Evolutionary conservation across 352 stramenopile species (phyloP).

Genomic region (Phytophthora macrochlamydospora): DNA sequence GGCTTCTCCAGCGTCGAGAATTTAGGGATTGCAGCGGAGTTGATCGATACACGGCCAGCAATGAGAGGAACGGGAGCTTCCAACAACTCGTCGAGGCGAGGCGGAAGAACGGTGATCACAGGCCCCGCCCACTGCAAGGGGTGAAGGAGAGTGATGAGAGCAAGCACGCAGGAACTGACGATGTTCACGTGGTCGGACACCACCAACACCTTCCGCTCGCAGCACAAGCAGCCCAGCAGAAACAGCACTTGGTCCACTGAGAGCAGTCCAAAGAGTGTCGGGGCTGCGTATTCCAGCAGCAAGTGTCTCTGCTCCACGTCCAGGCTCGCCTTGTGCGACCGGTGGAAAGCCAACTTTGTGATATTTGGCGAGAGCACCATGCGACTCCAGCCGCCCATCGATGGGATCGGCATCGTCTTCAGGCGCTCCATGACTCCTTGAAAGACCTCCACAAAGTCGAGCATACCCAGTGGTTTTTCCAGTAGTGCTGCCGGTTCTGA

Average conservation of each 20-base stretch:
- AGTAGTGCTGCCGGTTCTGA: slow-evolving; percentile 16
- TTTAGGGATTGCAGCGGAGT: slow-evolving; percentile 42
- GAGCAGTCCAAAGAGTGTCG: slow-evolving; percentile 72
- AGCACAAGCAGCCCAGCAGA: slow-evolving; percentile 75
- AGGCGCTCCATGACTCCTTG: slow-evolving; percentile 63
- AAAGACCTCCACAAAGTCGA: slow-evolving; percentile 72
- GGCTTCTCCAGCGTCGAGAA: slow-evolving; percentile 64
- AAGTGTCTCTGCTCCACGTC: slow-evolving; percentile 60
- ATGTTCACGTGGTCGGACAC: slow-evolving; percentile 79
- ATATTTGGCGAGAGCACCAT: slow-evolving; percentile 60
- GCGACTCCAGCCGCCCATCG: slow-evolving; percentile 79
- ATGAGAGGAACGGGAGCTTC: slow-evolving; percentile 82
- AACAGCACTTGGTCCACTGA: slow-evolving; percentile 84
- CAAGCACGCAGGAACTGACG: slow-evolving; percentile 77
- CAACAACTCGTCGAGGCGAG: slow-evolving; percentile 69
- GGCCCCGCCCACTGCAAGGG: slow-evolving; percentile 80
- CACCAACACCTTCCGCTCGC: slow-evolving; percentile 77
- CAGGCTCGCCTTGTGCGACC: slow-evolving; percentile 65
- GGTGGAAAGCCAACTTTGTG: slow-evolving; percentile 77
- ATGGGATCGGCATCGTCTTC: slow-evolving; percentile 62
- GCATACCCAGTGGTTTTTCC: slow-evolving; percentile 40
- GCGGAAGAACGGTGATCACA: slow-evolving; percentile 75
- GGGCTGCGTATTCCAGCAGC: slow-evolving; percentile 73
- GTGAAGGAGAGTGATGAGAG: slow-evolving; percentile 68
- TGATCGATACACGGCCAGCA: slow-evolving; percentile 71